These are phyloP conservation scores for Xerocomellus amylosporus DNA, from an alignment of 768 basidiomycete genomes.

Conservation along the genomic window DNA sequence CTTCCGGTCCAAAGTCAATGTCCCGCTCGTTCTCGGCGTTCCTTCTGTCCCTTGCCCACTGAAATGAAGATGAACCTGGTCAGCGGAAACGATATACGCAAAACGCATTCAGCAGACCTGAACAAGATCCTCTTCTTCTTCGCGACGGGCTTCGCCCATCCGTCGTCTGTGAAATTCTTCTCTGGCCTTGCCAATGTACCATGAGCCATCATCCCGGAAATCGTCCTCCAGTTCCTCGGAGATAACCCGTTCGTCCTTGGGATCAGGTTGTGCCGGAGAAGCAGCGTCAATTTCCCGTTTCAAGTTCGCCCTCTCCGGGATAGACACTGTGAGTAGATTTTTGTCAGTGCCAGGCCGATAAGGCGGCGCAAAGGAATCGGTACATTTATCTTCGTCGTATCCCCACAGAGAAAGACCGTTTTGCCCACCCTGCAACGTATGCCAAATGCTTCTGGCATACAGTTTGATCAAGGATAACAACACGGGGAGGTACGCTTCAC, in stretches of 20 bases:
- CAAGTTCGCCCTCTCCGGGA: conserved; percentile 19
- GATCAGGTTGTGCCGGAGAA: conserved; percentile 7
- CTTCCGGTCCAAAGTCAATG: conserved; percentile 75
- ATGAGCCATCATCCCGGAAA: conserved; percentile 53
- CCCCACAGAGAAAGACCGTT: conserved; percentile 68
- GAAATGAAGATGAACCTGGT: conserved; percentile 8
- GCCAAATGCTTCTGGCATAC: conserved; percentile 81
- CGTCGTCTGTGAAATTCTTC: conserved; percentile 70
- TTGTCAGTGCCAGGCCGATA: conserved; percentile 7
- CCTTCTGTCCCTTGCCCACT: conserved; percentile 79
- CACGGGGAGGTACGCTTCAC: conserved; percentile 88
- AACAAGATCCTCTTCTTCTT: conserved; percentile 69
- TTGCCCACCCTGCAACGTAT: conserved; percentile 69
- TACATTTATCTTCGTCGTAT: conserved; percentile 48
- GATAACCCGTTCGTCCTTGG: conserved; percentile 1
- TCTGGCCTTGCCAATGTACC: conserved; percentile 81
- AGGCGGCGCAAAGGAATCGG: neutral
- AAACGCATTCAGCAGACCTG: conserved; percentile 45
- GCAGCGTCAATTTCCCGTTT: conserved; percentile 27
- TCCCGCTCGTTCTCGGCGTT: conserved; percentile 72
- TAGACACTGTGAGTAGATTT: conserved; percentile 15
- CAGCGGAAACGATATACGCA: neutral
- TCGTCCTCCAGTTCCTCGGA: conserved; percentile 30
- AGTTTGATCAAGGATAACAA: conserved; percentile 77
- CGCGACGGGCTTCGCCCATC: conserved; percentile 38